Base-by-base conservation (phyloP, 164 flowering plant genomes). In the Dillenia turbinata region DNA sequence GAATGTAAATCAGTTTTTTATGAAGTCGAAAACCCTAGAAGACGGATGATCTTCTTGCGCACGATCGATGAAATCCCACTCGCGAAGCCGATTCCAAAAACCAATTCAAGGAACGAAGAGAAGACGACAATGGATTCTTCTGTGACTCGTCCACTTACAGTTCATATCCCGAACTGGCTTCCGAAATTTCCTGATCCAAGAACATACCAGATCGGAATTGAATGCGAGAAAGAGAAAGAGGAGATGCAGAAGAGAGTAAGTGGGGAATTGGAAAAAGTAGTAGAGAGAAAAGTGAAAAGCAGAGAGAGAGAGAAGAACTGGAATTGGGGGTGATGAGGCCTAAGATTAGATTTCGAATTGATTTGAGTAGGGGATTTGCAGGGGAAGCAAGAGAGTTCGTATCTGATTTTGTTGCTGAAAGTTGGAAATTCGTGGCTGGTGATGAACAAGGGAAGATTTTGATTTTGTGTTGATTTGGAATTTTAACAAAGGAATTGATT, bases 41-140 rank as follows among this genome's bases (percentile, higher is more conserved):
- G 84, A 78, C 1, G 26, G 26, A 53, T 59, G 54, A 47, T n/a
- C 8, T 83, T 81, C 52, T 82, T 79, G 10, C 12, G 50, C 10
- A 57, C 17, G 49, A 57, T 16, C 2, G 72, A 68, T 7, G 85
- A 81, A 66, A 71, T 72, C 59, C 85, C 85, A 0, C 79, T 84
- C 57, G 88, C 85, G 9, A 72, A 73, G 71, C 78, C 84, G 2
- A 60, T 81, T 40, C 74, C 81, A 2, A 46, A 64, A 0, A 5
- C 22, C 9, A 22, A 8, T 8, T 6, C 9, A 49, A 10, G 33
- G 33, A 5, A 26, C 47, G 47, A 17, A 4, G 22, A 49, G 15
- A 52, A 8, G 24, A 16, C n/a, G 5, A 14, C 22, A 17, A 46
- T 19, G 43, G 8, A 6, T 40, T 2, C 12, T 43, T 8, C 1